Evolutionary conservation across 2,329 filamentous ascomycete species (phyloP).

Genomic region (Colletotrichum tropicale): DNA sequence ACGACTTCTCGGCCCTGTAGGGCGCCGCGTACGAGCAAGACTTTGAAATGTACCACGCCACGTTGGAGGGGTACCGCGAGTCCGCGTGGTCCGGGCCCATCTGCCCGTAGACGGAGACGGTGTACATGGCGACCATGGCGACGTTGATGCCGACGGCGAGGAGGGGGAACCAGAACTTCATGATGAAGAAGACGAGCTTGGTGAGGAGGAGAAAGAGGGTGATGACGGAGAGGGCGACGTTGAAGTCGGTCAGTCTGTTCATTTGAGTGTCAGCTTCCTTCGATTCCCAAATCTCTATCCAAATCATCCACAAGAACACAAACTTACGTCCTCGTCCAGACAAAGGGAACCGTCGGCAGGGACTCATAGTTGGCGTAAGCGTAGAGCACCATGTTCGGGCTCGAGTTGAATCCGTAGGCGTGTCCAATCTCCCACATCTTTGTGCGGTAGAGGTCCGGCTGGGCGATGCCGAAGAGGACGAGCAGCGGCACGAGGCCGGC

Average conservation of each 20-base stretch:
- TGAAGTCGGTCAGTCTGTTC: constrained; percentile 72
- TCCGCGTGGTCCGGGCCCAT: constrained; percentile 77
- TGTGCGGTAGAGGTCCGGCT: constrained; percentile 74
- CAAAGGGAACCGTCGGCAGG: constrained; percentile 65
- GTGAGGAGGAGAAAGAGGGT: constrained; percentile 77
- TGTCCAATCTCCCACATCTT: constrained; percentile 76
- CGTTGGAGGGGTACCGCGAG: constrained; percentile 60
- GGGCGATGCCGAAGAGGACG: constrained; percentile 72
- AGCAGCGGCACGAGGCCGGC: constrained; percentile 67
- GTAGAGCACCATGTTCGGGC: constrained; percentile 71
- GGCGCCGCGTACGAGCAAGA: constrained; percentile 67
- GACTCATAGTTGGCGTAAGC: constrained; percentile 74
- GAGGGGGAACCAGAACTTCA: constrained; percentile 74
- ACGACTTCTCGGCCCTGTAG: constrained; percentile 60
- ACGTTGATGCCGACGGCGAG: constrained; percentile 64
- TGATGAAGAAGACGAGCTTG: constrained; percentile 72
- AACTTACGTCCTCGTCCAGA: constrained; percentile 77
- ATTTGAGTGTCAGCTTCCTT: not conserved
- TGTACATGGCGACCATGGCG: constrained; percentile 65
- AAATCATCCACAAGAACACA: not conserved
- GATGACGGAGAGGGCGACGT: constrained; percentile 77
- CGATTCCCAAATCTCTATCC: not conserved
- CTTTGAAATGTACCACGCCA: constrained; percentile 78
- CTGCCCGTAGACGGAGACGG: constrained; percentile 71
- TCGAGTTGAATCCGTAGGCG: constrained; percentile 75